Evolutionary conservation across 2,329 filamentous ascomycete species (phyloP), one percentile per base, ranked within the genome.

Genomic region (Fusarium sp.): DNA sequence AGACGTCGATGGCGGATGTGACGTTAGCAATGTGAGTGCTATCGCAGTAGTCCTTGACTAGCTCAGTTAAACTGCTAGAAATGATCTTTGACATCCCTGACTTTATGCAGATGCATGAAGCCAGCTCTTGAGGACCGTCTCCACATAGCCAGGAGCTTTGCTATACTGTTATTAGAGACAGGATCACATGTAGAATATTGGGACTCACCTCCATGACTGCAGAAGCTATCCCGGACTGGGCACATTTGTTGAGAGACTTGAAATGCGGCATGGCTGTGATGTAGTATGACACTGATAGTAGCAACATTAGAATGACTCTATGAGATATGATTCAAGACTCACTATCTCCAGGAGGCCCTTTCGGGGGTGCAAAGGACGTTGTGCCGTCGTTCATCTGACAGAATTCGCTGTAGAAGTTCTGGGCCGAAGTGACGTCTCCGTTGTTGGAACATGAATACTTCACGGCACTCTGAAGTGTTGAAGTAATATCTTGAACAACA

Each of bases 41-140:
- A 6, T 80, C 80, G 70, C 87, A 89, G n/a, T 79, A 80, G 26
- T 79, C 83, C 68, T 84, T 85, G 58, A 88, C 83, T 3, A 80
- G 75, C 2, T 83, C 85, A 1, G 84, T 85, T n/a, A 89, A 80
- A 8, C 74, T 77, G 71, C 81, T 86, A 11, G 83, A 83, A 11
- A 88, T 79, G 2, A 77, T 74, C n/a, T 78, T 79, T 3, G 82
- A 82, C 81, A 89, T 85, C 28, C 84, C 83, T 7, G 83, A 82
- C 70, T 89, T 88, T 61, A 89, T 70, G 64, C 88, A 90, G 9
- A 82, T 83, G 65, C 87, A 89, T 1, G 87, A 89, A 1, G 87
- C 87, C 6, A 89, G 79, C 15, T 84, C 85, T 69, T 86, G 81
- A 2, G 86, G 85, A 0, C 86, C 87, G 2, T 76, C 72, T 2